A percentile compares a stretch with the other conserved stretches of the same genome.
phyloP scores from a whole-genome alignment of 768 basidiomycete genomes.

The Solioccasus polychromus region DNA sequence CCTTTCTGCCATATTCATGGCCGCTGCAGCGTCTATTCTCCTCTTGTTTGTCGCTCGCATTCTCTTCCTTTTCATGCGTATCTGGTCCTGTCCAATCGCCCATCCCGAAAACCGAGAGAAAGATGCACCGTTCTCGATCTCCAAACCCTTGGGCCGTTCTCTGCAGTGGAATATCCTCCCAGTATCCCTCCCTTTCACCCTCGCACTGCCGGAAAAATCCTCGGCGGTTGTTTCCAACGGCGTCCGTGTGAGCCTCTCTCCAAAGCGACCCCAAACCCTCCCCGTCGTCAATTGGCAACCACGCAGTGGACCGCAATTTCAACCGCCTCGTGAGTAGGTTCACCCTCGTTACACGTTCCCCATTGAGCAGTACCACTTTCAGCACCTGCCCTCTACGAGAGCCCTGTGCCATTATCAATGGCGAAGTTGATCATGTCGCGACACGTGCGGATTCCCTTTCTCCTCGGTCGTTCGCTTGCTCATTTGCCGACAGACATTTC shows the following conservation, averaged over 20 bases:
- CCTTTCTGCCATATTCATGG: conserved; percentile 32
- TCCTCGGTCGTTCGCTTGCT: conserved; percentile 1
- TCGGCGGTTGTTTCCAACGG: conserved; percentile 8
- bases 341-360: background rate
- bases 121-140: background rate
- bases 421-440: conserved; percentile 54
- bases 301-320: conserved; percentile 26
- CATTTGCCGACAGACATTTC: conserved; percentile 28
- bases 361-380: background rate
- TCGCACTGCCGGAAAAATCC: conserved; percentile 21
- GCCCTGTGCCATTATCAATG: conserved; percentile 44
- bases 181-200: conserved; percentile 25
- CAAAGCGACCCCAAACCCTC: conserved; percentile 14
- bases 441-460: conserved; percentile 36
- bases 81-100: conserved; percentile 24
- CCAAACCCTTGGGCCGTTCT: conserved; percentile 17
- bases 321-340: conserved; percentile 31
- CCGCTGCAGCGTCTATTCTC: conserved; percentile 25
- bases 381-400: conserved; percentile 46
- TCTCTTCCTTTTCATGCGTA: conserved; percentile 24
- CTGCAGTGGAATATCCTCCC: conserved; percentile 29
- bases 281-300: conserved; percentile 21
- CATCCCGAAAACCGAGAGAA: conserved; percentile 18
- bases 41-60: conserved; percentile 32
- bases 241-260: conserved; percentile 4